Percentiles rank a stretch among this genome's conserved stretches.
phyloP scores from a whole-genome alignment of 2,329 filamentous ascomycete genomes.

The Hypoxylon sp. region DNA sequence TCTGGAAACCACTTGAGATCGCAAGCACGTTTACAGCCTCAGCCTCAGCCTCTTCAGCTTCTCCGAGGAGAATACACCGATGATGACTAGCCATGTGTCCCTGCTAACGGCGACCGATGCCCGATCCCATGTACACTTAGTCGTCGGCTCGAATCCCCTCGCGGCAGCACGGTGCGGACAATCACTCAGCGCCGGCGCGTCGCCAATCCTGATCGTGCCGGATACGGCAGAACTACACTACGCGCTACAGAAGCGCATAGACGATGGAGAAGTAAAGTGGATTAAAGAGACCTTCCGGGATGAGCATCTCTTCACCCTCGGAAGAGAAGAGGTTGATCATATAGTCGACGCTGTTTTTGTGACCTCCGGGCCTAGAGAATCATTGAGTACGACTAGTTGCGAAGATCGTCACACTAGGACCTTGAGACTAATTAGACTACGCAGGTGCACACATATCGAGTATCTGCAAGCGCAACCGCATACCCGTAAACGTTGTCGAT shows the following conservation, averaged over 20 bases:
- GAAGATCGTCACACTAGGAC: neutral
- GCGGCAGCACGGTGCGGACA: slow-evolving; percentile 86
- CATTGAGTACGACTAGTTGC: slow-evolving; percentile 51
- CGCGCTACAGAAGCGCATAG: slow-evolving; percentile 71
- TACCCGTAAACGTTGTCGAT: slow-evolving; percentile 94
- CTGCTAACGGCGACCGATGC: slow-evolving; percentile 81
- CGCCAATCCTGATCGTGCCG: slow-evolving; percentile 81
- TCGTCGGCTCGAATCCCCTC: slow-evolving; percentile 87
- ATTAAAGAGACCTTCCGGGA: slow-evolving; percentile 75
- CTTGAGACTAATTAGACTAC: slow-evolving; percentile 1
- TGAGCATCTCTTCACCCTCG: slow-evolving; percentile 77
- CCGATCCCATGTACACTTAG: slow-evolving; percentile 79
- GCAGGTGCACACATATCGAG: slow-evolving; percentile 75
- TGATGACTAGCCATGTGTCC: slow-evolving; percentile 55
- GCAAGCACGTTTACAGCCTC: too few species aligned
- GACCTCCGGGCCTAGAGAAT: slow-evolving; percentile 67
- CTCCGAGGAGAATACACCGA: neutral
- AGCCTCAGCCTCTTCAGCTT: neutral
- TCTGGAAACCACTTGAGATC: neutral
- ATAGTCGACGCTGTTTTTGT: slow-evolving; percentile 96
- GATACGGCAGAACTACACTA: slow-evolving; percentile 70
- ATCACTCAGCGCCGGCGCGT: slow-evolving; percentile 84
- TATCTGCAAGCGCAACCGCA: slow-evolving; percentile 81
- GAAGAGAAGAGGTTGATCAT: slow-evolving; percentile 80
- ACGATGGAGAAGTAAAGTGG: slow-evolving; percentile 76